Conservation (phyloP, 257 asterid genomes). For the Jacaranda mimosifolia region DNA sequence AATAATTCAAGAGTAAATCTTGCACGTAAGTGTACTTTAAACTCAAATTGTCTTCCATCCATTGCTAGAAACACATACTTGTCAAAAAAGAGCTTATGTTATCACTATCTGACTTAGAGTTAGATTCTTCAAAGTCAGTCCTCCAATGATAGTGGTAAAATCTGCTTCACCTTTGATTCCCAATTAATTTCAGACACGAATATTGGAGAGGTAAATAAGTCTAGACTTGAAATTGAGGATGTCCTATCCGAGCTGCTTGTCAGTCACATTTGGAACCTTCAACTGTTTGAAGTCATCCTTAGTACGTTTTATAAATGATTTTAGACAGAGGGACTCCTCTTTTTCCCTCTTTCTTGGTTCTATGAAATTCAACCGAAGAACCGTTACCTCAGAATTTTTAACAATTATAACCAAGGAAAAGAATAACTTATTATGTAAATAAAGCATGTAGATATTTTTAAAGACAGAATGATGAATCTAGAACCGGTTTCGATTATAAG, state of each 20-base stretch:
- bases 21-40: too few relatives aligned
- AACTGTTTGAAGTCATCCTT: conserved; percentile 39
- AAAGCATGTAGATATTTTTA: neutral
- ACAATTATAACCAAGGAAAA: conserved; percentile 51
- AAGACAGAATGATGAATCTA: neutral
- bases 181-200: conserved; percentile 57
- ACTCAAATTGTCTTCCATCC: conserved; percentile 59
- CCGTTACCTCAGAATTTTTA: conserved; percentile 66
- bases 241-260: conserved; percentile 76
- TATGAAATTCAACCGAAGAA: conserved; percentile 74
- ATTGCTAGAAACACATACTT: conserved; percentile 58
- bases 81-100: conserved; percentile 59
- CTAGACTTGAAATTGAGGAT: conserved; percentile 68
- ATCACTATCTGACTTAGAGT: conserved; percentile 68
- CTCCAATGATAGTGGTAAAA: conserved; percentile 30
- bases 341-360: conserved; percentile 49
- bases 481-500: neutral
- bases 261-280: conserved; percentile 86
- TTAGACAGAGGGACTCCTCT: conserved; percentile 38
- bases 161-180: conserved; percentile 54
- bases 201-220: conserved; percentile 52
- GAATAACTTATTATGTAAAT: conserved; percentile 1
- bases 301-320: conserved; percentile 33
- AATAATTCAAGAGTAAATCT: too few relatives aligned
- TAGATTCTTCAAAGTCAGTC: conserved; percentile 50